Evolutionary conservation across 331 rosid genomes (phyloP).

Genomic region (Prunus yedoensis): DNA sequence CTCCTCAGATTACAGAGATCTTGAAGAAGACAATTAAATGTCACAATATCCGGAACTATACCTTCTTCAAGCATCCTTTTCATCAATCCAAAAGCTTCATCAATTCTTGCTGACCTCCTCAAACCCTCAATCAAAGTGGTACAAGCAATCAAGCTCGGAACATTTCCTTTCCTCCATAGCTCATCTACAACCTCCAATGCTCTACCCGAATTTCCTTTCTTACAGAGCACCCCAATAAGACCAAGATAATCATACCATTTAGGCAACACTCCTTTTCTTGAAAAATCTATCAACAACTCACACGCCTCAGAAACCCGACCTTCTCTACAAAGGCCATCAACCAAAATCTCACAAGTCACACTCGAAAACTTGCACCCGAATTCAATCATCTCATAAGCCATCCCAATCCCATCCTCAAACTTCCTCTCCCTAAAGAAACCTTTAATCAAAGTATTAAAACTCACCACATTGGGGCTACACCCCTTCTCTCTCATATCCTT

Average conservation of each 20-base stretch:
- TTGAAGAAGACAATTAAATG: conserved; percentile 70
- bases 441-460: conserved; percentile 76
- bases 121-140: conserved; percentile 70
- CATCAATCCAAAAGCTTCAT: conserved; percentile 47
- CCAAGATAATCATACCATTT: conserved; percentile 56
- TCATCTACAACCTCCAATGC: conserved; percentile 61
- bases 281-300: conserved; percentile 56
- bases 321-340: conserved; percentile 67
- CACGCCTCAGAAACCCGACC: conserved; percentile 44
- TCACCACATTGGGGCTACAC: conserved; percentile 78
- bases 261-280: conserved; percentile 52
- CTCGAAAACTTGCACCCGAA: conserved; percentile 51
- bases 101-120: conserved; percentile 44
- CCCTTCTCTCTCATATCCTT: conserved; percentile 72
- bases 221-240: conserved; percentile 55
- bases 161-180: conserved; percentile 60
- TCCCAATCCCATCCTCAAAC: conserved; percentile 66
- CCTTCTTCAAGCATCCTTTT: conserved; percentile 70
- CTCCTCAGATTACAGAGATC: conserved; percentile 52
- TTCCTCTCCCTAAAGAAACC: conserved; percentile 73
- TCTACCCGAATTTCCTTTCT: conserved; percentile 35
- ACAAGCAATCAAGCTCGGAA: conserved; percentile 69
- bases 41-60: conserved; percentile 58
- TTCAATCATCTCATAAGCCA: conserved; percentile 85
- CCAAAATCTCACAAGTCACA: conserved; percentile 76